Percentiles rank a stretch among this genome's conserved stretches.
These are phyloP conservation scores for Phaeosphaeriaceae sp. DNA, from an alignment of 2,329 filamentous ascomycete species.

Conservation along the genomic window DNA sequence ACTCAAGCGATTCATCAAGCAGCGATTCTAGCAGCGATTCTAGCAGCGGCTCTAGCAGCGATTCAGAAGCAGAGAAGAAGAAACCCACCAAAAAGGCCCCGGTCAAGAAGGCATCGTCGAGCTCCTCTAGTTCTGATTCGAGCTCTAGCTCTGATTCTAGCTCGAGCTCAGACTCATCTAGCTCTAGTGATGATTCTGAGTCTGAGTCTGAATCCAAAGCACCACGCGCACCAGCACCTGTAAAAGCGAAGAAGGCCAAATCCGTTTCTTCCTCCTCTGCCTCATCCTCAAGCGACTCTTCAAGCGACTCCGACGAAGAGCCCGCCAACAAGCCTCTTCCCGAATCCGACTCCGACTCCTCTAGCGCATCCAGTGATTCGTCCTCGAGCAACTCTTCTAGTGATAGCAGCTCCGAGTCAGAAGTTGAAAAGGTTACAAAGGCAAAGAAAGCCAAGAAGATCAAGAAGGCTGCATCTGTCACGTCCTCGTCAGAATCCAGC, in stretches of 20 bases:
- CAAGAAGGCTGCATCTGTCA: slow-evolving; percentile 34
- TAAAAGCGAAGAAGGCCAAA: slow-evolving; percentile 25
- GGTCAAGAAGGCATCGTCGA: slow-evolving; percentile 18
- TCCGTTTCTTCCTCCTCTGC: slow-evolving; percentile 27
- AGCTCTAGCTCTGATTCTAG: slow-evolving; percentile 18
- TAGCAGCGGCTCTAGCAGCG: slow-evolving; percentile 20
- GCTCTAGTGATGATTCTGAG: slow-evolving; percentile 47
- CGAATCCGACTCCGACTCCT: slow-evolving; percentile 29
- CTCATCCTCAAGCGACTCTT: slow-evolving; percentile 30
- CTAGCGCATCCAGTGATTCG: slow-evolving; percentile 36
- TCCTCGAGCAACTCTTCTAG: slow-evolving; percentile 31
- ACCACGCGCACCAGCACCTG: slow-evolving; percentile 16
- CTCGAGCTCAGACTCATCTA: slow-evolving; percentile 17
- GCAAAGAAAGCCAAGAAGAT: slow-evolving; percentile 23
- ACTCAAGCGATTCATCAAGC: slow-evolving; percentile 26
- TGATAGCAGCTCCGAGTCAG: slow-evolving; percentile 37
- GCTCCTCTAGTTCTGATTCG: slow-evolving; percentile 31
- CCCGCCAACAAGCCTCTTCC: slow-evolving; percentile 38
- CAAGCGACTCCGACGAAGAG: slow-evolving; percentile 30
- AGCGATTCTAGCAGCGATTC: slow-evolving; percentile 32
- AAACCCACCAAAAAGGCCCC: slow-evolving; percentile 33
- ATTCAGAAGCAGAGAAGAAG: slow-evolving; percentile 35
- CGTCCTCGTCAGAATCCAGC: slow-evolving; percentile 41
- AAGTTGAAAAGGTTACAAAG: slow-evolving; percentile 27
- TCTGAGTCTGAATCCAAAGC: slow-evolving; percentile 13